A percentile compares a stretch with the other conserved stretches of the same genome.
Conservation (phyloP, 2,329 filamentous ascomycete genomes). For the Alternaria ventricosa region DNA sequence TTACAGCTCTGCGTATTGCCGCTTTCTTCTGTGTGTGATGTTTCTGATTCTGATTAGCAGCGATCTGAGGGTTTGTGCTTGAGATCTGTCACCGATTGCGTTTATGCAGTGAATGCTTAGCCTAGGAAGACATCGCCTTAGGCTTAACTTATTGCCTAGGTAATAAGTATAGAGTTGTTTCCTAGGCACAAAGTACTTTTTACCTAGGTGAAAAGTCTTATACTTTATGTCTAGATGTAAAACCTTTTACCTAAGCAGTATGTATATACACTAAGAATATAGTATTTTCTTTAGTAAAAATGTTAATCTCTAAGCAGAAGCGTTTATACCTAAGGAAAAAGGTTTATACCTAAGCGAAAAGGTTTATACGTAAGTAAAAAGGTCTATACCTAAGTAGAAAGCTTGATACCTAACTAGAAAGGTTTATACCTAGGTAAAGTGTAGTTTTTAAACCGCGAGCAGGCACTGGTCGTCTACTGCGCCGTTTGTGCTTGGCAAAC, state of each 20-base stretch:
- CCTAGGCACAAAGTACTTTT: background rate
- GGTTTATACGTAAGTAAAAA: too few species aligned
- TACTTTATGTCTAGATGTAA: too few species aligned
- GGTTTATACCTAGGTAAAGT: background rate
- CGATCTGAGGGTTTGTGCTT: background rate
- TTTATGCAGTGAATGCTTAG: background rate
- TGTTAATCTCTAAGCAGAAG: background rate
- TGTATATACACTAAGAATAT: rapidly evolving
- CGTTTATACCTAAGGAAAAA: too few species aligned
- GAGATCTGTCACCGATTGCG: background rate
- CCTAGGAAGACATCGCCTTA: background rate
- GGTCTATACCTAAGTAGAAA: too few species aligned
- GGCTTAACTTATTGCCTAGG: background rate
- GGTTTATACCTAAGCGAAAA: too few species aligned
- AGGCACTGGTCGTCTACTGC: background rate
- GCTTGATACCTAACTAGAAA: too few species aligned
- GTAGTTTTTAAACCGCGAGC: background rate
- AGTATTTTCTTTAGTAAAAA: background rate
- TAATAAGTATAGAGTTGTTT: background rate
- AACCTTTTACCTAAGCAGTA: background rate
- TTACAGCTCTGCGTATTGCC: background rate
- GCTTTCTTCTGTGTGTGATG: background rate
- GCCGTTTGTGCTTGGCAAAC: background rate
- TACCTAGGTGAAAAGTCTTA: background rate
- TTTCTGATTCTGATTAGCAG: background rate